A percentile compares a stretch with the other conserved stretches of the same genome.
Conservation (phyloP, 176 grass and related monocot genomes). For the Carex scoparia region DNA sequence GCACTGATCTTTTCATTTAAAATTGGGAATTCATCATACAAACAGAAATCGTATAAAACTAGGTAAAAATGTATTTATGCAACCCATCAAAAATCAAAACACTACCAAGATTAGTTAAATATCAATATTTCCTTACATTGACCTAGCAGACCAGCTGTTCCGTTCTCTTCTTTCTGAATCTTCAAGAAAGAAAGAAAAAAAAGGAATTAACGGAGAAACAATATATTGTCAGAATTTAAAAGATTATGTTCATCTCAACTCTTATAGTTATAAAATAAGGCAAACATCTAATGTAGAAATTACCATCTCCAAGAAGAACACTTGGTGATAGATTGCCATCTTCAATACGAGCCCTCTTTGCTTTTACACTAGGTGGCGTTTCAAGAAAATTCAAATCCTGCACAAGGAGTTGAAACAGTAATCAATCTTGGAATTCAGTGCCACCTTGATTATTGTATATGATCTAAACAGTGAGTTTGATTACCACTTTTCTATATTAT, state of each 20-base stretch:
- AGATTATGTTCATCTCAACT: background rate
- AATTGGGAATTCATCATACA: background rate
- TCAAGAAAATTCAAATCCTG: slow-evolving; percentile 45
- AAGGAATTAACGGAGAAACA: background rate
- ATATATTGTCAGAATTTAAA: background rate
- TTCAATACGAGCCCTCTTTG: slow-evolving; percentile 19
- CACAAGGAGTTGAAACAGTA: background rate
- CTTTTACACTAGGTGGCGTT: slow-evolving; percentile 24
- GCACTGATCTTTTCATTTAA: background rate
- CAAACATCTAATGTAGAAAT: background rate
- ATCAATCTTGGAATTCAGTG: background rate
- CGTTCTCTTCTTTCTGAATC: slow-evolving; percentile 44
- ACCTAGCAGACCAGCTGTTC: slow-evolving; percentile 72
- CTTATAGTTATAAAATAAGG: background rate
- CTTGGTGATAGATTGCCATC: slow-evolving; percentile 11
- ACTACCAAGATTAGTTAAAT: background rate
- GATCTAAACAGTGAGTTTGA: background rate
- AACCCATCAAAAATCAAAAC: slow-evolving; percentile 12
- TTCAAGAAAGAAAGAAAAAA: slow-evolving; percentile 31
- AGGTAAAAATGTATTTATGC: background rate
- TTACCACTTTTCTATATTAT: background rate
- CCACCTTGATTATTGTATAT: background rate
- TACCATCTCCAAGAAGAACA: slow-evolving; percentile 1
- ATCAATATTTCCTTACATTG: slow-evolving; percentile 45
- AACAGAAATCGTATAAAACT: background rate